A percentile compares a stretch with the other conserved stretches of the same genome.
Evolutionary conservation across 1,284 basidiomycete species (phyloP).

Genomic region (Trametes versicolor): DNA sequence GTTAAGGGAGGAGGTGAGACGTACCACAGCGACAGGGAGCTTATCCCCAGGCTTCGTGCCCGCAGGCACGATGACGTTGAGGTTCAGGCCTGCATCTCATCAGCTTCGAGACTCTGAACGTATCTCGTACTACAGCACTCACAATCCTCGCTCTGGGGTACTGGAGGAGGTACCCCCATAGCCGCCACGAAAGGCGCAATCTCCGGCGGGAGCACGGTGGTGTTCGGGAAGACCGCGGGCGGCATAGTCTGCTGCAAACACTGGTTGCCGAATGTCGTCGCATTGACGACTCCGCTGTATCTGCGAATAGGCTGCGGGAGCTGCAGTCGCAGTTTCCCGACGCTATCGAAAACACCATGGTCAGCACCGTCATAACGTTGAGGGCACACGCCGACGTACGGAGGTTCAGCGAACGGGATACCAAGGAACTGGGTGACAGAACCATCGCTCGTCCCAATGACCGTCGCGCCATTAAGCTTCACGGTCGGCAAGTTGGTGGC

Average conservation of each 20-base stretch:
- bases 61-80: constrained; percentile 65
- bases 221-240: not conserved
- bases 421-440: constrained; percentile 54
- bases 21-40: constrained; percentile 63
- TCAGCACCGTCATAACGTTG: not conserved
- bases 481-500: not conserved
- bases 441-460: constrained; percentile 25
- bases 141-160: constrained; percentile 58
- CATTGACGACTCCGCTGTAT: constrained; percentile 51
- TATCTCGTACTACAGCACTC: constrained; percentile 30
- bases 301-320: constrained; percentile 51
- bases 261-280: constrained; percentile 52
- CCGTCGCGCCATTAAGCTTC: constrained; percentile 25
- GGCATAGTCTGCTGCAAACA: constrained; percentile 52
- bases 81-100: constrained; percentile 55
- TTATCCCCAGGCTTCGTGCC: constrained; percentile 50
- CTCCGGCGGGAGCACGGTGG: constrained; percentile 10
- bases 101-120: not conserved
- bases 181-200: constrained; percentile 34
- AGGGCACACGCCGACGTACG: constrained; percentile 38
- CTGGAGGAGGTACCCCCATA: constrained; percentile 41
- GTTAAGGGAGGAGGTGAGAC: constrained; percentile 19
- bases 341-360: constrained; percentile 11
- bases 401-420: constrained; percentile 60
- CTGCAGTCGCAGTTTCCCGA: constrained; percentile 49